A percentile compares a stretch with the other conserved stretches of the same genome.
Evolutionary conservation across 345 rosid species (phyloP).

Genomic region (Citrus mangshanensis): DNA sequence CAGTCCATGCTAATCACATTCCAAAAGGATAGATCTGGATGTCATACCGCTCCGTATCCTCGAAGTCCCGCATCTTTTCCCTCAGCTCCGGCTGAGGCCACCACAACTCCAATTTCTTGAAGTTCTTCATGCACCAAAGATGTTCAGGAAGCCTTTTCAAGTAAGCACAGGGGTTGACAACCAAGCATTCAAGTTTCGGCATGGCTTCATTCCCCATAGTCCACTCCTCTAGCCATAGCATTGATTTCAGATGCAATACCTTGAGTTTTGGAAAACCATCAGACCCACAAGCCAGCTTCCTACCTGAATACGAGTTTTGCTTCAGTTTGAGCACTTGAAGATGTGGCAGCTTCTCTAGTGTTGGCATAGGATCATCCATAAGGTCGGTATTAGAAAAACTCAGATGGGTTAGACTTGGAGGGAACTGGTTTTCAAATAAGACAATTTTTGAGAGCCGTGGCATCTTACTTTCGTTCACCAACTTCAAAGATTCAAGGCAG

Average conservation of each 20-base stretch:
- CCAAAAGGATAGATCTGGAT: neutral
- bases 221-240: slow-evolving; percentile 8
- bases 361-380: neutral
- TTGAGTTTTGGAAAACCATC: neutral
- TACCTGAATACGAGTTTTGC: neutral
- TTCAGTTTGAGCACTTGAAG: slow-evolving; percentile 1
- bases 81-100: neutral
- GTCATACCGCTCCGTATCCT: neutral
- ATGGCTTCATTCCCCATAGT: neutral
- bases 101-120: neutral
- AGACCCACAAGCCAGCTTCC: neutral
- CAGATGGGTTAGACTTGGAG: too few species aligned
- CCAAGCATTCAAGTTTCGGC: neutral
- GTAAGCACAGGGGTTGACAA: neutral
- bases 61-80: neutral
- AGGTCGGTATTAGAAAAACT: too few species aligned
- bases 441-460: too few species aligned
- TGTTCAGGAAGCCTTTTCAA: neutral
- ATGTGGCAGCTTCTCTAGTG: neutral
- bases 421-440: too few species aligned
- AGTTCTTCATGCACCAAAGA: neutral
- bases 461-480: too few species aligned
- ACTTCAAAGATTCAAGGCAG: too few species aligned
- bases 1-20: too few species aligned
- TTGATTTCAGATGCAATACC: slow-evolving; percentile 5